These are phyloP conservation scores for Pleurotus eryngii DNA, from an alignment of 768 basidiomycete species.

Conservation along the genomic window DNA sequence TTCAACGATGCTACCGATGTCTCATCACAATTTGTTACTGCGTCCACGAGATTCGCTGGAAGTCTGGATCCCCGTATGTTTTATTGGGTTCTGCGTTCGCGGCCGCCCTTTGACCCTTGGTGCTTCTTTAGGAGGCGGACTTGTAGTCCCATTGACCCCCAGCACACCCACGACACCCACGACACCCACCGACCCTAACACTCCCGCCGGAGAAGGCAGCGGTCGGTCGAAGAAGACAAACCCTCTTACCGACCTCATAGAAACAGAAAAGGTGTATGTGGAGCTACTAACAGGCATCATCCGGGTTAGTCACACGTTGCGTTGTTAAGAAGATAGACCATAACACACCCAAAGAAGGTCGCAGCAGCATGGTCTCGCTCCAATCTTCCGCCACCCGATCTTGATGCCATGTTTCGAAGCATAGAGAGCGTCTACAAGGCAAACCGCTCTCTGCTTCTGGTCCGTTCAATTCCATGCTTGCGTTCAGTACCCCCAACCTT, in stretches of 20 bases:
- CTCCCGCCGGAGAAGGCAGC: constrained; percentile 31
- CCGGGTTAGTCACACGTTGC: constrained; percentile 54
- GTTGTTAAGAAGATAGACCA: neutral
- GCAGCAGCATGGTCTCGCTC: constrained; percentile 97
- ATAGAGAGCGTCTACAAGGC: constrained; percentile 92
- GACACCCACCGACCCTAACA: constrained; percentile 13
- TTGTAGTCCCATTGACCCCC: constrained; percentile 24
- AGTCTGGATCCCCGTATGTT: constrained; percentile 21
- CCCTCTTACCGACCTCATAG: constrained; percentile 87
- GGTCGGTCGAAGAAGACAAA: constrained; percentile 63
- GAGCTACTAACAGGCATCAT: constrained; percentile 88
- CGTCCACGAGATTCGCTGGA: constrained; percentile 3
- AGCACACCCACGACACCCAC: constrained; percentile 35
- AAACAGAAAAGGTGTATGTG: constrained; percentile 91
- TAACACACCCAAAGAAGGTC: constrained; percentile 61
- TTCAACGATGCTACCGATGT: constrained; percentile 3
- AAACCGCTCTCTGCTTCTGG: constrained; percentile 76
- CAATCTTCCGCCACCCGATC: constrained; percentile 88
- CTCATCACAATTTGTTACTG: constrained; percentile 5
- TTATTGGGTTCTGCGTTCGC: neutral
- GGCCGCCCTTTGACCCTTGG: constrained; percentile 5
- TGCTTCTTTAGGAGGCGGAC: constrained; percentile 16
- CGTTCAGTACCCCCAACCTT: constrained; percentile 6
- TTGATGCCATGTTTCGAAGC: constrained; percentile 93
- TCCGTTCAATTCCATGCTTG: constrained; percentile 30